These are phyloP conservation scores for Amphibolis antarctica DNA, from an alignment of 106 monocot genomes.

Conservation along the genomic window DNA sequence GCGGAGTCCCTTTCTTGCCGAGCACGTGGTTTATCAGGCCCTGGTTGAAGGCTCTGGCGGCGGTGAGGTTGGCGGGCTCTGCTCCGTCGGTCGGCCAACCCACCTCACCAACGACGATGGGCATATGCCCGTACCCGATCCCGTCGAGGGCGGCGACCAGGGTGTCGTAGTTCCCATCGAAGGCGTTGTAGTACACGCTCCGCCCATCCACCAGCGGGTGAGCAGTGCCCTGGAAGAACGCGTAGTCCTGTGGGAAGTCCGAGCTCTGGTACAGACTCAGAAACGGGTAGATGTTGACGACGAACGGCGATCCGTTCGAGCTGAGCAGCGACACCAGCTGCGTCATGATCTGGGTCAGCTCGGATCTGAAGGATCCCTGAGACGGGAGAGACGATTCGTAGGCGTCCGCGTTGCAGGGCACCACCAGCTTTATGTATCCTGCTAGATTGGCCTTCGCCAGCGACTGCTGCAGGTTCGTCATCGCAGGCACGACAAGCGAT, in stretches of 20 bases:
- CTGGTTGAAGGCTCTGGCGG: slow-evolving; percentile 75
- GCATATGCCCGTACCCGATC: slow-evolving; percentile 68
- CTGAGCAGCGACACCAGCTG: slow-evolving; percentile 60
- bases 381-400: slow-evolving; percentile 59
- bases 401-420: slow-evolving; percentile 92
- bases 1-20: slow-evolving; percentile 61
- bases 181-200: slow-evolving; percentile 67
- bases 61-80: slow-evolving; percentile 50
- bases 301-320: slow-evolving; percentile 57
- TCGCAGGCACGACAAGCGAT: slow-evolving; percentile 49
- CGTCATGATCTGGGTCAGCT: slow-evolving; percentile 59
- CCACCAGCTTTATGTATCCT: slow-evolving; percentile 61
- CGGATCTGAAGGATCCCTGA: slow-evolving; percentile 64
- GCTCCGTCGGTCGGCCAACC: slow-evolving; percentile 85
- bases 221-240: slow-evolving; percentile 63
- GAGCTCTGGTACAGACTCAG: slow-evolving; percentile 58
- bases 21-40: slow-evolving; percentile 66
- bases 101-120: slow-evolving; percentile 65
- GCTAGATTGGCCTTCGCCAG: slow-evolving; percentile 58
- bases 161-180: slow-evolving; percentile 88
- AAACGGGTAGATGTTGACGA: slow-evolving; percentile 86
- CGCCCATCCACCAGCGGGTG: slow-evolving; percentile 60
- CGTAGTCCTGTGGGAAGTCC: slow-evolving; percentile 87
- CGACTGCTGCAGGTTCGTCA: slow-evolving; percentile 66
- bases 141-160: slow-evolving; percentile 52